phyloP scores from a whole-genome alignment of 352 stramenopile species.

The Globisporangium cystogenes region DNA sequence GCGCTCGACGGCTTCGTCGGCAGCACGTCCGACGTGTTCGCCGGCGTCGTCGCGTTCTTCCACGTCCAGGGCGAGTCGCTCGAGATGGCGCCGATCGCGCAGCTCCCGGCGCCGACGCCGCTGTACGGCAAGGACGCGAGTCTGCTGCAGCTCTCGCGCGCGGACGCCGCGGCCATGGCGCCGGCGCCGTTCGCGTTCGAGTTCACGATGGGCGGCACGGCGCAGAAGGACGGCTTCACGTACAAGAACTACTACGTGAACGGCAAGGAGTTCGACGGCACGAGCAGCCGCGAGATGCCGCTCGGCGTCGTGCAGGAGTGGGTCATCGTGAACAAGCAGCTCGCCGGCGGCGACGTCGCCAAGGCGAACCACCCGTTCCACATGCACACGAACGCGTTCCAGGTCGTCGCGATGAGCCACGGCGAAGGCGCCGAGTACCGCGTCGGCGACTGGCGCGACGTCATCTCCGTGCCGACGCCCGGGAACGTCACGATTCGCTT shows the following conservation, averaged over 20 bases:
- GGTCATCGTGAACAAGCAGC: constrained; percentile 55
- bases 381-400: constrained; percentile 82
- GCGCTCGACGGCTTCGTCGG: constrained; percentile 46
- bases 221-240: constrained; percentile 49
- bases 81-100: constrained; percentile 22
- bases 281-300: constrained; percentile 39
- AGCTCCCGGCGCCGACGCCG: constrained; percentile 25
- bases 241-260: constrained; percentile 82
- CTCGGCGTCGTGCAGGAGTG: constrained; percentile 66
- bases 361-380: constrained; percentile 83
- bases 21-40: constrained; percentile 46
- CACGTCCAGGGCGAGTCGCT: constrained; percentile 34
- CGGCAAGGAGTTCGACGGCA: constrained; percentile 42
- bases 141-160: constrained; percentile 24
- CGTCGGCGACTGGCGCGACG: constrained; percentile 78
- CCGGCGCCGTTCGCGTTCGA: constrained; percentile 39
- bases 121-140: constrained; percentile 37
- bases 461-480: constrained; percentile 63
- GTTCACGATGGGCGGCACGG: constrained; percentile 44
- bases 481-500: constrained; percentile 84
- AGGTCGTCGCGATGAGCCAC: constrained; percentile 70
- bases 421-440: constrained; percentile 63
- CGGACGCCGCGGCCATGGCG: constrained; percentile 27
- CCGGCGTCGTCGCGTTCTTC: constrained; percentile 54
- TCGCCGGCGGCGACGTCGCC: constrained; percentile 31